Evolutionary conservation across 169 alveolate species (phyloP).

Genomic region (Plasmodium cynomolgi): DNA sequence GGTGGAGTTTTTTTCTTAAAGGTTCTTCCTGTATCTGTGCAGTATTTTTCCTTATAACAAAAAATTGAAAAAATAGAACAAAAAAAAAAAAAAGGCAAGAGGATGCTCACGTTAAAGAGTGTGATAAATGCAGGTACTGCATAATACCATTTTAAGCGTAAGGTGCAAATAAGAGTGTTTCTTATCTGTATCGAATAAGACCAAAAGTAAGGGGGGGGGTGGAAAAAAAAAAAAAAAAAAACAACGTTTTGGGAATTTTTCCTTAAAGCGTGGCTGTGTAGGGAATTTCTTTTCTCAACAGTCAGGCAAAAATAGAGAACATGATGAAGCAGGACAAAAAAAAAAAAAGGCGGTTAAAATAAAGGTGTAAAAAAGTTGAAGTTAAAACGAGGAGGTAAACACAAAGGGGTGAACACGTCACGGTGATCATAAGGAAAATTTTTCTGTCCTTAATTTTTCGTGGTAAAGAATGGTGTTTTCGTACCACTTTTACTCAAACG

Average conservation of each 20-base stretch:
- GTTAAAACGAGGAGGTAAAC: background rate
- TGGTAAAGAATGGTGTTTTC: conserved; percentile 3
- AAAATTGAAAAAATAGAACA: background rate
- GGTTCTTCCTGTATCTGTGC: background rate
- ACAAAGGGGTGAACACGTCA: background rate
- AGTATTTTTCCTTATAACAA: background rate
- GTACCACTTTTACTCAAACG: background rate
- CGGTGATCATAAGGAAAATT: background rate
- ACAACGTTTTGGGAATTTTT: background rate
- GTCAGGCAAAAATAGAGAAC: conserved; percentile 13
- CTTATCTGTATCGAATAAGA: background rate
- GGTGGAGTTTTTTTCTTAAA: background rate
- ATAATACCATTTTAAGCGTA: background rate
- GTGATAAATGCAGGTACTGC: background rate
- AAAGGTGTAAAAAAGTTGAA: background rate
- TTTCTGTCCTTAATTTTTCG: conserved; percentile 9
- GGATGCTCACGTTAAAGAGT: background rate
- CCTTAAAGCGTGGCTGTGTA: conserved; percentile 1
- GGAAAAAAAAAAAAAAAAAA: background rate
- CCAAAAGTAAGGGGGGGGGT: background rate
- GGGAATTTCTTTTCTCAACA: background rate
- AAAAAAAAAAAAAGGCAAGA: background rate
- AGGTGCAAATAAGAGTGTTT: background rate
- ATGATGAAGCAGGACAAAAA: conserved; percentile 6
- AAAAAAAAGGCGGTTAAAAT: background rate